A percentile compares a stretch with the other conserved stretches of the same genome.
Conservation (phyloP, 2,329 filamentous ascomycete genomes). For the Fusarium illudens region DNA sequence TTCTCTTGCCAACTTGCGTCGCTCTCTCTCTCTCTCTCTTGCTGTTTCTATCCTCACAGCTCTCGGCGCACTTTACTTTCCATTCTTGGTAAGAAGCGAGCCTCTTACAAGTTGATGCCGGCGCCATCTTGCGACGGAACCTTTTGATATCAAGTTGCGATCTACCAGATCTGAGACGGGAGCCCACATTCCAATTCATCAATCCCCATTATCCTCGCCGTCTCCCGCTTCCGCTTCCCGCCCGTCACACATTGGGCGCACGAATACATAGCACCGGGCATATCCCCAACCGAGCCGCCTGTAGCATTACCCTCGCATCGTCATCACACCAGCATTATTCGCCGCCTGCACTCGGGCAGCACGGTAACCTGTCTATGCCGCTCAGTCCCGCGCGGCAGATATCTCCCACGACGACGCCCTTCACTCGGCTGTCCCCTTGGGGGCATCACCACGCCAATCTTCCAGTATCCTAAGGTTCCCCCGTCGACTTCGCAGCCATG, state of each 20-base stretch:
- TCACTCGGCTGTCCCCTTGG: conserved; percentile 15
- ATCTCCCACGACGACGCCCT: conserved; percentile 17
- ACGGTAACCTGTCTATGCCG: conserved; percentile 26
- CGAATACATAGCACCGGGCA: conserved; percentile 21
- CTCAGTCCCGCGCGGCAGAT: conserved; percentile 15
- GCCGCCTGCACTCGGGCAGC: conserved; percentile 14
- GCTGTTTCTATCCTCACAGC: conserved; percentile 3
- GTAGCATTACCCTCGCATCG: conserved; percentile 4
- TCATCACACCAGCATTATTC: conserved; percentile 15
- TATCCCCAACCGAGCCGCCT: conserved; percentile 20
- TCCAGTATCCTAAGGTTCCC: neutral
- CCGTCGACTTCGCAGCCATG: conserved; percentile 18
- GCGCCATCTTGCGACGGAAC: conserved; percentile 25
- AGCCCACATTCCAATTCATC: conserved; percentile 32
- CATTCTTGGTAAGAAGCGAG: conserved; percentile 29
- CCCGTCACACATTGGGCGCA: conserved; percentile 25
- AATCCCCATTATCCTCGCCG: conserved; percentile 7
- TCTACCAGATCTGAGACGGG: conserved; percentile 21
- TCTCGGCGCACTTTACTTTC: conserved; percentile 22
- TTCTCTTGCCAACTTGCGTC: conserved; percentile 23
- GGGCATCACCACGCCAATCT: neutral
- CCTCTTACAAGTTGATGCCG: conserved; percentile 15
- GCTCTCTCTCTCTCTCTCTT: conserved; percentile 10
- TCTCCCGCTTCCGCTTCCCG: conserved; percentile 3
- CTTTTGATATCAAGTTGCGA: conserved; percentile 26